Evolutionary conservation across 2,329 filamentous ascomycete species (phyloP).

Genomic region (Xylariaceae sp.): DNA sequence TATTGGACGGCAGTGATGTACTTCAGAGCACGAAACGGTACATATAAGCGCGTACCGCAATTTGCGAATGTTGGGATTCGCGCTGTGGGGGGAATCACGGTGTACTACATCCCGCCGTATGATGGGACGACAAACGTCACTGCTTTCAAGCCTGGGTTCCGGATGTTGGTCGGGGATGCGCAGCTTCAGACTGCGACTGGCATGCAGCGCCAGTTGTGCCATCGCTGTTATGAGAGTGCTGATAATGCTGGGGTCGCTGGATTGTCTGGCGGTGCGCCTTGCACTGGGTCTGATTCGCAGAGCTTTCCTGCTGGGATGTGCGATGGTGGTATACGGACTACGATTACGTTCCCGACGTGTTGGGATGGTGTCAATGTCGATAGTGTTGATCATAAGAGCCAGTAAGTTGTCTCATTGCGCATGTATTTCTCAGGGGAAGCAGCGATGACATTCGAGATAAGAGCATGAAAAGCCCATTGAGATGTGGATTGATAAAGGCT

Average conservation of each 20-base stretch:
- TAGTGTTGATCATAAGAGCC: conserved; percentile 43
- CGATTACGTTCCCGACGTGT: conserved; percentile 53
- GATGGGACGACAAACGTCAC: conserved; percentile 36
- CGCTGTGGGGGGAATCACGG: conserved; percentile 27
- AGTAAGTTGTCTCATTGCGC: conserved; percentile 21
- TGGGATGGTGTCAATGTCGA: conserved; percentile 51
- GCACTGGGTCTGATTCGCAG: conserved; percentile 36
- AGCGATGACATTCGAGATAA: too few species aligned
- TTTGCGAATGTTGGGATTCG: conserved; percentile 26
- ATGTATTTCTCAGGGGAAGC: too few species aligned
- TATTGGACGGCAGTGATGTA: conserved; percentile 28
- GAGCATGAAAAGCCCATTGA: too few species aligned
- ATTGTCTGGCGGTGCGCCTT: conserved; percentile 30
- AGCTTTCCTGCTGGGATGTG: conserved; percentile 50
- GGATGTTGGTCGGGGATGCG: conserved; percentile 43
- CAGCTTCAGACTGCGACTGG: conserved; percentile 20
- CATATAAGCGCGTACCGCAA: conserved; percentile 27
- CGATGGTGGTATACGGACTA: conserved; percentile 42
- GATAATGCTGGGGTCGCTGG: conserved; percentile 19
- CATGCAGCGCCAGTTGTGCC: conserved; percentile 34
- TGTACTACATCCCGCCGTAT: conserved; percentile 30
- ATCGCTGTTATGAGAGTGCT: conserved; percentile 28
- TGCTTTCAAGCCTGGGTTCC: conserved; percentile 42
- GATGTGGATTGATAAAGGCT: too few species aligned
- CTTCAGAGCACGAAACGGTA: conserved; percentile 25